These are phyloP conservation scores for Epichloe glyceriae DNA, from an alignment of 2,329 filamentous ascomycete genomes.

Conservation along the genomic window DNA sequence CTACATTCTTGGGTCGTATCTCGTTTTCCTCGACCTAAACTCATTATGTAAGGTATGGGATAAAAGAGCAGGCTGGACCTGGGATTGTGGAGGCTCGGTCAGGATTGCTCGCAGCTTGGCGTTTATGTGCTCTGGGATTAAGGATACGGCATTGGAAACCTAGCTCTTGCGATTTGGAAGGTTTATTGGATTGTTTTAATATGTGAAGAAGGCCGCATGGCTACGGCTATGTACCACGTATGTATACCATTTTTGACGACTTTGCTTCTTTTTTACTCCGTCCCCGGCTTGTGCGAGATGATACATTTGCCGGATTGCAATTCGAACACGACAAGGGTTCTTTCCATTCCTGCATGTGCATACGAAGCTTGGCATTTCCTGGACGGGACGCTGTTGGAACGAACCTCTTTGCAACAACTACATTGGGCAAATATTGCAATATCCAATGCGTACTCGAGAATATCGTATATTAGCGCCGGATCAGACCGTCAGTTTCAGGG, in stretches of 20 bases:
- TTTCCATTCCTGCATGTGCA: not conserved
- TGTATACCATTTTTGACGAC: not conserved
- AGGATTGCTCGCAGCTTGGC: not conserved
- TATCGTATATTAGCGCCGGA: too few species aligned
- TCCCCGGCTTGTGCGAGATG: not conserved
- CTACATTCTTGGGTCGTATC: not conserved
- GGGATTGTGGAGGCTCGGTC: not conserved
- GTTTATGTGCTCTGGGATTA: constrained; percentile 12
- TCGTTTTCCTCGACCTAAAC: not conserved
- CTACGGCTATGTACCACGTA: not conserved
- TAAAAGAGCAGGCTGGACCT: not conserved
- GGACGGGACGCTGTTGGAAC: not conserved
- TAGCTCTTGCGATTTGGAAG: constrained; percentile 19
- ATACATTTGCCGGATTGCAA: not conserved
- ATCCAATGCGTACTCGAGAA: too few species aligned
- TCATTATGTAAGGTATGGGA: not conserved
- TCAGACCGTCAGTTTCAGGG: too few species aligned
- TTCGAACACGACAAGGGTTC: not conserved
- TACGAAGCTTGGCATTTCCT: too few species aligned
- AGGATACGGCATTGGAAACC: constrained; percentile 14
- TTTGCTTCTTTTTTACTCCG: not conserved
- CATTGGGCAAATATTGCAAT: too few species aligned
- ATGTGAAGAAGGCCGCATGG: not conserved
- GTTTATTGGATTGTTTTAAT: constrained; percentile 15
- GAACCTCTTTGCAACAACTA: too few species aligned